phyloP scores from a whole-genome alignment of 495 filamentous ascomycete genomes.

The Thermochaetoides thermophila region DNA sequence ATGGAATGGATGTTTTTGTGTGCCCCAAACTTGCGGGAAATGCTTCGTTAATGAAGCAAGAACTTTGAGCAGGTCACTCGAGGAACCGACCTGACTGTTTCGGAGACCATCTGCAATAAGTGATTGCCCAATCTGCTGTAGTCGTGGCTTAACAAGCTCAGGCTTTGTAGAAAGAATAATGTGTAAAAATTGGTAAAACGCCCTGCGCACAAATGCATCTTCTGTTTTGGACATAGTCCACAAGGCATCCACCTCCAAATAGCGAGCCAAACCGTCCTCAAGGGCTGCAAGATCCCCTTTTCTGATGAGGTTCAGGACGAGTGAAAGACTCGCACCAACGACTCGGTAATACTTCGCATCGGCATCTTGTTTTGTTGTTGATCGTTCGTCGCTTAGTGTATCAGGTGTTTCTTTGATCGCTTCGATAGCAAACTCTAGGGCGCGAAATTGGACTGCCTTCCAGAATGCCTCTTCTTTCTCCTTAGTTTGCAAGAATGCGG shows the following conservation, averaged over 20 bases:
- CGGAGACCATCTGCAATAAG: constrained; percentile 57
- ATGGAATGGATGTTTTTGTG: constrained; percentile 48
- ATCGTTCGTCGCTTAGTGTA: constrained; percentile 79
- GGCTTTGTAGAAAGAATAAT: constrained; percentile 41
- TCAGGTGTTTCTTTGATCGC: constrained; percentile 63
- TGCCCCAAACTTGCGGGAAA: constrained; percentile 58
- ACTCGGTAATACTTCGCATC: constrained; percentile 73
- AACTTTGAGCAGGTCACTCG: constrained; percentile 49
- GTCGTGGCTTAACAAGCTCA: constrained; percentile 30
- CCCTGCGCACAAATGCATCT: constrained; percentile 57
- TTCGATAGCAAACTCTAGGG: constrained; percentile 66
- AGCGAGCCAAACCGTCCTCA: constrained; percentile 30
- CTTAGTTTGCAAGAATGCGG: constrained; percentile 55
- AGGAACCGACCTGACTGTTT: constrained; percentile 54
- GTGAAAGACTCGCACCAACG: constrained; percentile 45
- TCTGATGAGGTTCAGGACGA: constrained; percentile 39
- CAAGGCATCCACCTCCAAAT: constrained; percentile 48
- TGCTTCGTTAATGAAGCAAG: constrained; percentile 45
- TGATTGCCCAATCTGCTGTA: constrained; percentile 46
- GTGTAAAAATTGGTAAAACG: constrained; percentile 53
- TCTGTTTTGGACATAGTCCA: constrained; percentile 58
- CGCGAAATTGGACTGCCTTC: constrained; percentile 56
- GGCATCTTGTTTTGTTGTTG: constrained; percentile 68
- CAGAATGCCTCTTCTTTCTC: constrained; percentile 65
- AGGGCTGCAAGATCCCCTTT: constrained; percentile 40